Evolutionary conservation across 805 yeast genomes (phyloP).

Genomic region (Ascoidea rubescens): DNA sequence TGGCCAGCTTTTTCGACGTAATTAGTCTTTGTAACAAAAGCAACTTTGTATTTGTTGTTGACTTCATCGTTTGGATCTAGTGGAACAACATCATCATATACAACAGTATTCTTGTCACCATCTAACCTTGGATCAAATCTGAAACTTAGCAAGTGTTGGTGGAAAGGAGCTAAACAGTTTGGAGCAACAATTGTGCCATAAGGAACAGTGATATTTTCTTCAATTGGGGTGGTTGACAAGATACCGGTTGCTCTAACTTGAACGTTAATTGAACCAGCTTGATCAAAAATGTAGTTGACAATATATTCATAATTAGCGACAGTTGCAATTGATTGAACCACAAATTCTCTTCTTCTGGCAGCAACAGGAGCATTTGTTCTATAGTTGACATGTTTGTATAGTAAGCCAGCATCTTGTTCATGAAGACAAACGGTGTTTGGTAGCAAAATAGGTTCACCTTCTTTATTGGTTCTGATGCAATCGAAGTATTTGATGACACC

Average conservation of each 20-base stretch:
- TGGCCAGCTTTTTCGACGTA: conserved; percentile 57
- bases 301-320: conserved; percentile 79
- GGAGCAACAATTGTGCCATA: conserved; percentile 67
- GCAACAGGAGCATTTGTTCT: conserved; percentile 59
- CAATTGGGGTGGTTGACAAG: conserved; percentile 73
- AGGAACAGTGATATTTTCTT: conserved; percentile 49
- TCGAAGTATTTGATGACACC: conserved; percentile 69
- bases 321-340: conserved; percentile 70
- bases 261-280: conserved; percentile 64
- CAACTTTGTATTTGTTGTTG: conserved; percentile 52
- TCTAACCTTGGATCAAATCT: conserved; percentile 76
- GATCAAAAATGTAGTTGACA: conserved; percentile 57
- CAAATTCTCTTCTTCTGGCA: conserved; percentile 60
- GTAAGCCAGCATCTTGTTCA: conserved; percentile 63
- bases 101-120: conserved; percentile 66
- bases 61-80: conserved; percentile 36
- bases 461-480: conserved; percentile 37
- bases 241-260: conserved; percentile 83
- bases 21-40: conserved; percentile 49
- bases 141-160: conserved; percentile 68
- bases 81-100: conserved; percentile 53
- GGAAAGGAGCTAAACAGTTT: conserved; percentile 72
- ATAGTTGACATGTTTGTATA: conserved; percentile 71
- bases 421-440: conserved; percentile 72
- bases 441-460: conserved; percentile 47